Base-by-base conservation (phyloP, 441 rosid genomes). In the Kokia cookei region DNA sequence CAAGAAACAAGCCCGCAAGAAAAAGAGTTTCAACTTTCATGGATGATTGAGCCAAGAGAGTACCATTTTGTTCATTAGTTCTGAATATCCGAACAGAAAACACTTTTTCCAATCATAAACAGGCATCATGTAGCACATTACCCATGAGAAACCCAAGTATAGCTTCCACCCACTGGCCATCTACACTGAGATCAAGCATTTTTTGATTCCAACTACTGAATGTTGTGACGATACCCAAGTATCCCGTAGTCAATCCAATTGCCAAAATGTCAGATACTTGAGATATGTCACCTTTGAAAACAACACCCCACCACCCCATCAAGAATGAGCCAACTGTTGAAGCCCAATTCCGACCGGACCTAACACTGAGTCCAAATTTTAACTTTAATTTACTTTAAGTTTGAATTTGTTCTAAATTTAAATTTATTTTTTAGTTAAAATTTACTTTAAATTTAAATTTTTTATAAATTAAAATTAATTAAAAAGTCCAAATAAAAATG, bases 251-350 rank as follows among this genome's bases (percentile, higher is more conserved):
- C 81, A 93, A 65, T 59, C 97, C 99, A 37, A 91, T 85, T 17
- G 89, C 96, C 65, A 93, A 86, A 85, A 84, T 76, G 64, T 87
- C 86, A 7, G 98, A 95, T 43, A 91, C 78, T 7, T 65, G 75
- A 11, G 86, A 81, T 82, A 93, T 89, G 75, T 90, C 85, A 76
- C 65, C 80, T 88, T 93, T 95, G 86, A 90, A 95, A 59, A 93
- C 91, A 64, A 93, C 86, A 55, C 99, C 99, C 73, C 74, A 85
- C 99, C 98, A 93, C 27, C 95, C 99, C 99, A 95, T 95, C 86
- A 93, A 80, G 86, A 93, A 95, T 48, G 97, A 95, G 64, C 99
- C 99, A n/a, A n/a, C n/a, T n/a, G n/a, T n/a, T n/a, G n/a, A n/a
- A n/a, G n/a, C n/a, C n/a, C n/a, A n/a, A n/a, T n/a, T n/a, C n/a